Base-by-base conservation (phyloP, 2,329 filamentous ascomycete species). In the Curvularia sp. region DNA sequence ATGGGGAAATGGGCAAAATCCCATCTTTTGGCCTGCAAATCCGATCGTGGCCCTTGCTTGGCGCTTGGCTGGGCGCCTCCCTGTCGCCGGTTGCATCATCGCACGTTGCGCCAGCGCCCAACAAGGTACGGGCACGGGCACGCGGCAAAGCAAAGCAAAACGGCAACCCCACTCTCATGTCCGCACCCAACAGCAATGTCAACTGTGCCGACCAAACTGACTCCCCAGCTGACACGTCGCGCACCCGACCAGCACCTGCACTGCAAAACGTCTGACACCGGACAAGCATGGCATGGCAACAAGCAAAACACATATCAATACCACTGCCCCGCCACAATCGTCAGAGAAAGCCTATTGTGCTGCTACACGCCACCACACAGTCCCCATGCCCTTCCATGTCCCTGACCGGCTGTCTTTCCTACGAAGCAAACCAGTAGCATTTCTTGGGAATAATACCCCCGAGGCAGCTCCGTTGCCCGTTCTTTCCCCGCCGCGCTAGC, bases 1-100 rank as follows among this genome's bases (percentile, higher is more conserved):
- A 57, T 53, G 38, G 57, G 53, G 46, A 60, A 57, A 5, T 39
- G 35, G 31, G 4, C 26, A 49, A 24, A 60, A 42, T 57, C 5
- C 54, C 54, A 57, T 53, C 9, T n/a, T 53, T 26, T 15, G 18
- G 39, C 44, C 50, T 53, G 20, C 31, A 53, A 57, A 54, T 60
- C 44, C 58, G 44, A 57, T 60, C 5, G 46, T 10, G 22, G 30
- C 44, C 49, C 26, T 30, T 4, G 30, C 53, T 28, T 28, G 15
- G 10, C 38, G 20, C 53, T 28, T 28, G 15, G 10, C 38, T 28
- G 22, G 15, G 9, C 12, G 41, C n/a, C 43, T 35, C 15, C 31
- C 53, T 28, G 49, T 26, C 5, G 39, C 4, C 5, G 9, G 22
- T 49, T 58, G 46, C 56, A 51, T 55, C 56, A 54, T 46, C 18